Evolutionary conservation across 2,329 filamentous ascomycete genomes (phyloP).

Genomic region (Neofusicoccum parvum): DNA sequence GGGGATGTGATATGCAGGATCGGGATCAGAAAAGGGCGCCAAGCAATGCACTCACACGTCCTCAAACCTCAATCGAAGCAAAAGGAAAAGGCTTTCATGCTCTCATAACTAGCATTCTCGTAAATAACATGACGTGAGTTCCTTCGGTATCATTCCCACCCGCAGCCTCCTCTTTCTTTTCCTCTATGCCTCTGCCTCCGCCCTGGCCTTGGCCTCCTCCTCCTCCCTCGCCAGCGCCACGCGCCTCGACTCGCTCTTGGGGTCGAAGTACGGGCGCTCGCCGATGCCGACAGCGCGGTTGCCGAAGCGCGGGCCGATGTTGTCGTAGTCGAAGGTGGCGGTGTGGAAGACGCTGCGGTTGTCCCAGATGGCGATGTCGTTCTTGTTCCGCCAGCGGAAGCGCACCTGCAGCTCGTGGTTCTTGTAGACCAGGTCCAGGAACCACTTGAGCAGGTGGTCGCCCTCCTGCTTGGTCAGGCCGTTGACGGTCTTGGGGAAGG

Average conservation of each 20-base stretch:
- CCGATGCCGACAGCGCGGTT: slow-evolving; percentile 59
- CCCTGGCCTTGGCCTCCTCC: neutral
- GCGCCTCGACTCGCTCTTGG: slow-evolving; percentile 49
- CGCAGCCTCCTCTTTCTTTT: too few relatives aligned
- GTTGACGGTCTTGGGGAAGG: slow-evolving; percentile 39
- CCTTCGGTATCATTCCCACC: too few relatives aligned
- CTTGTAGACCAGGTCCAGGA: slow-evolving; percentile 45
- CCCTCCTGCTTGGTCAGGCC: slow-evolving; percentile 48
- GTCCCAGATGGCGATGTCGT: slow-evolving; percentile 66
- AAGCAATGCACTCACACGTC: too few relatives aligned
- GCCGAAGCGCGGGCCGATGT: slow-evolving; percentile 53
- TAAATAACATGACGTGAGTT: too few relatives aligned
- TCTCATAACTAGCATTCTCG: too few relatives aligned
- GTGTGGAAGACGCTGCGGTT: slow-evolving; percentile 63
- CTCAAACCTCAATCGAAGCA: too few relatives aligned
- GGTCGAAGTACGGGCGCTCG: slow-evolving; percentile 58
- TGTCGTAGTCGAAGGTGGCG: slow-evolving; percentile 65
- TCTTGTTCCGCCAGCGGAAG: slow-evolving; percentile 52
- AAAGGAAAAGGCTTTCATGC: too few relatives aligned
- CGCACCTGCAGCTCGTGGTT: slow-evolving; percentile 57
- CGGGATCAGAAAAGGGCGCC: too few relatives aligned
- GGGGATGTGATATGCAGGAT: too few relatives aligned
- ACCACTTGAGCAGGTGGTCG: slow-evolving; percentile 46
- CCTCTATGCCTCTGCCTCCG: too few relatives aligned
- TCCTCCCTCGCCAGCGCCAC: slow-evolving; percentile 38